Percentiles rank a stretch among this genome's conserved stretches.
phyloP scores from a whole-genome alignment of 2,329 filamentous ascomycete genomes.

The Myotisia sp. region DNA sequence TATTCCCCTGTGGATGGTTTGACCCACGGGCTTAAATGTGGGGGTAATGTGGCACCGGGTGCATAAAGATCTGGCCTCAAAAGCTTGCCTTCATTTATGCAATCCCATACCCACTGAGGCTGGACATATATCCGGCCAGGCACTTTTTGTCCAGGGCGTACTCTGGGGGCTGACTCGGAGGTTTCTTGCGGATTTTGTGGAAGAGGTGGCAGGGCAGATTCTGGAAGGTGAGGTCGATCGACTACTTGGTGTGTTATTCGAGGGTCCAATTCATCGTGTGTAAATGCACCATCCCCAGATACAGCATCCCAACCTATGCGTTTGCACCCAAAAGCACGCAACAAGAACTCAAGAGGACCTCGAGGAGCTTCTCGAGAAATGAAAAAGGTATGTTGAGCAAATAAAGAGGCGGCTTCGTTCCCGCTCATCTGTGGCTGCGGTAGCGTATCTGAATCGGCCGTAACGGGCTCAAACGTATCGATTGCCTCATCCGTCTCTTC shows the following conservation, averaged over 20 bases:
- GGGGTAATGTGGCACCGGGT: slow-evolving; percentile 76
- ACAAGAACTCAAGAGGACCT: slow-evolving; percentile 78
- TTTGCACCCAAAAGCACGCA: slow-evolving; percentile 90
- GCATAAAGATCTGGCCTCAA: slow-evolving; percentile 77
- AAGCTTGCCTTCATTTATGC: slow-evolving; percentile 79
- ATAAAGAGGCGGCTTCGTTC: slow-evolving; percentile 58
- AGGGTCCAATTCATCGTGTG: slow-evolving; percentile 71
- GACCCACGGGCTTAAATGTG: slow-evolving; percentile 92
- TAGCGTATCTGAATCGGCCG: slow-evolving; percentile 70
- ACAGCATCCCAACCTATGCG: slow-evolving; percentile 88
- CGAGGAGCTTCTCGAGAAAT: slow-evolving; percentile 87
- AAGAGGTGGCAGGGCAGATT: slow-evolving; percentile 36
- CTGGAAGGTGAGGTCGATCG: slow-evolving; percentile 62
- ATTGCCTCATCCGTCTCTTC: slow-evolving; percentile 48
- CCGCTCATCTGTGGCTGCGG: slow-evolving; percentile 59
- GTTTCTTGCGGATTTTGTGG: slow-evolving; percentile 34
- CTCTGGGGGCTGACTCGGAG: slow-evolving; percentile 32
- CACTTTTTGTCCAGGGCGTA: slow-evolving; percentile 54
- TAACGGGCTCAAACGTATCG: slow-evolving; percentile 81
- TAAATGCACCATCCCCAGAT: slow-evolving; percentile 83
- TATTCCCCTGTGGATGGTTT: slow-evolving; percentile 76
- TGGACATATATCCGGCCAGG: slow-evolving; percentile 89
- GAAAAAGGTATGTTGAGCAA: slow-evolving; percentile 79
- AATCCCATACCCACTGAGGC: slow-evolving; percentile 98
- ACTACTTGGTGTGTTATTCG: slow-evolving; percentile 93